Base-by-base conservation (phyloP, 2,329 filamentous ascomycete genomes). In the Basipetospora chlamydospora region DNA sequence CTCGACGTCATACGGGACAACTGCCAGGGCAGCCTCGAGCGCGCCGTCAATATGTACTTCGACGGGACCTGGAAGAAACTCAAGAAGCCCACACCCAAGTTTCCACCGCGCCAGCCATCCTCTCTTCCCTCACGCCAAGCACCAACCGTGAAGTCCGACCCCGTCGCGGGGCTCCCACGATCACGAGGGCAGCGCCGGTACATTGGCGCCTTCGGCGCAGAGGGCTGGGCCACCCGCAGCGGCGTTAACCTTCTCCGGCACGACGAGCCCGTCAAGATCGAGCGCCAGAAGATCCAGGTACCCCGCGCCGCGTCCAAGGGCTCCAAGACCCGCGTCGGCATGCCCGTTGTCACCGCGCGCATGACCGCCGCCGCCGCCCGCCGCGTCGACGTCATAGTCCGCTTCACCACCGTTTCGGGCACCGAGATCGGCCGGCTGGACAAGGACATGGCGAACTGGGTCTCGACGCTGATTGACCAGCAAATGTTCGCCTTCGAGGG, bases 381-480 rank as follows among this genome's bases (percentile, higher is more conserved):
- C 47, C 76, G 82, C 33, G 70, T 77, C 15, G 90, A 98, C 59
- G 76, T 94, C 5, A 71, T 98, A 41, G 92, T 96, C 18, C 77
- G 90, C 2, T 96, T 98, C 50, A 93, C 82, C 0, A 92, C 85
- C 48, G 56, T 66, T 8, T 69, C 61, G 35, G 87, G 87, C 0
- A 74, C 78, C 38, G 90, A 98, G 53, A 70, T 98, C 33, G 90
- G 90, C 4, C 71, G 90, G 41, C 57, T 98, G 26, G 78, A 86
- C 20, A 88, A 87, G 47, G 87, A 96, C 23, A 77, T 76, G 5
- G 86, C 90, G 4, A 74, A 77, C 41, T 98, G 90, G 87, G 82
- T 96, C 5, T 94, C 90, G 3, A 79, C 86, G 0, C 59, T 98
- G 46, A 75, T 96, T 35, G 90, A 98, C 49, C 86, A 96, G 53